Base-by-base conservation (phyloP, 768 basidiomycete species). In the Serendipita indica region DNA sequence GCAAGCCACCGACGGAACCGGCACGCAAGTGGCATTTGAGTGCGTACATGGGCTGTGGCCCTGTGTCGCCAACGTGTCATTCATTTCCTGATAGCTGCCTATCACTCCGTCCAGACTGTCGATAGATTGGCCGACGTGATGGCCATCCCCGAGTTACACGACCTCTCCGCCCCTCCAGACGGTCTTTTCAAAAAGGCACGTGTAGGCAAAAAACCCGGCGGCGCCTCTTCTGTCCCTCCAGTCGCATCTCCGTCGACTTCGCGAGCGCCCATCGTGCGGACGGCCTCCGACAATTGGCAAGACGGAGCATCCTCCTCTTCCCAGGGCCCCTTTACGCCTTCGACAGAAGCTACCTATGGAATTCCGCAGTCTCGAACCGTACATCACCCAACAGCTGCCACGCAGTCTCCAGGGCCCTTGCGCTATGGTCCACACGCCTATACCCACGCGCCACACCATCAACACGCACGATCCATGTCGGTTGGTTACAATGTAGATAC, bases 1-100 rank as follows among this genome's bases (percentile, higher is more conserved):
- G 49, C 12, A n/a, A 30, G 12, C 49, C 49, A 12, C 49, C 12
- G 10, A 67, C 68, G 33, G 49, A 54, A n/a, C 49, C 49, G 30
- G 49, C 49, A n/a, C 12, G 49, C 20, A 54, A 54, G 30, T 54
- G 49, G 49, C 49, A 54, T n/a, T 30, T 54, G 12, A 54, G 49
- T 54, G 49, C 20, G 49, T 54, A 30, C 20, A 7, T 27, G 49
- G 7, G 5, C 41, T 43, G 5, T 7, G 7, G n/a, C n/a, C 41
- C 7, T 43, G 41, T 25, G n/a, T 43, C 41, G 18, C 18, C 10
- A 18, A 6, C 27, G 18, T 43, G 41, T 28, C 30, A 12, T 10
- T 54, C 49, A 25, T 27, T 33, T 54, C 49, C 7, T 30, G 4
- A 54, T 33, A 54, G 49, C 49, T 18, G 49, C 49, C 25, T 54